Percentiles rank a stretch among this genome's conserved stretches.
phyloP scores from a whole-genome alignment of 495 filamentous ascomycete genomes.

The Talaromyces nanjingensis region DNA sequence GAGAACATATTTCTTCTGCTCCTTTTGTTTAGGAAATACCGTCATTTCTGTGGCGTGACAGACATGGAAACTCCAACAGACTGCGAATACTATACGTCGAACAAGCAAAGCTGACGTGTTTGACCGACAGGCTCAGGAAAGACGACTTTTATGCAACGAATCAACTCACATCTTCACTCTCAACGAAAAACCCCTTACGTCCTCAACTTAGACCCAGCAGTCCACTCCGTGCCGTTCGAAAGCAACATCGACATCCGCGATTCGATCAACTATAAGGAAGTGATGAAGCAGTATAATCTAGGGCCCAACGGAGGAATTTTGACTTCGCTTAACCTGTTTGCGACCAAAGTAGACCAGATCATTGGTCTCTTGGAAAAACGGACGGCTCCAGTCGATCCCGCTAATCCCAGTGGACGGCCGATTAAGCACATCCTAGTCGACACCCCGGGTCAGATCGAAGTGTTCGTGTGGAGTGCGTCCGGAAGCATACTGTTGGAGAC shows the following conservation, averaged over 20 bases:
- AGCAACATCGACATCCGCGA: slow-evolving; percentile 99
- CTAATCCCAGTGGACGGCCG: slow-evolving; percentile 50
- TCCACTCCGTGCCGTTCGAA: slow-evolving; percentile 92
- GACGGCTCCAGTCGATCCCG: slow-evolving; percentile 50
- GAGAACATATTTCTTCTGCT: slow-evolving; percentile 8
- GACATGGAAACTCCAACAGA: neutral
- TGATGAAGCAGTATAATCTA: slow-evolving; percentile 98
- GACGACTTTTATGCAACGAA: slow-evolving; percentile 97
- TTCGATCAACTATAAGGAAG: slow-evolving; percentile 97
- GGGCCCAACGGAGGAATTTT: slow-evolving; percentile 98
- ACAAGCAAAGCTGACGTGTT: neutral
- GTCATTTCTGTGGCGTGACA: neutral
- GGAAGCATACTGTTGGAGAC: slow-evolving; percentile 91
- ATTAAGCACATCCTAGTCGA: slow-evolving; percentile 87
- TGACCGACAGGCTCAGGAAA: slow-evolving; percentile 71
- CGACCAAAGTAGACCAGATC: slow-evolving; percentile 96
- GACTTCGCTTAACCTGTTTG: slow-evolving; percentile 91
- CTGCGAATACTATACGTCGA: neutral
- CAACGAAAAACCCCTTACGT: slow-evolving; percentile 77
- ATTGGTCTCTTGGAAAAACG: slow-evolving; percentile 84
- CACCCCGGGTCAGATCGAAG: slow-evolving; percentile 96
- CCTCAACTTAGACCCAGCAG: slow-evolving; percentile 94
- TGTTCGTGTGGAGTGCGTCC: slow-evolving; percentile 94
- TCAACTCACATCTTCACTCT: slow-evolving; percentile 81
- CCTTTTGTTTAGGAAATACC: neutral